These are phyloP conservation scores for Diutina ranongensis DNA, from an alignment of 1,139 yeast genomes.

Conservation along the genomic window DNA sequence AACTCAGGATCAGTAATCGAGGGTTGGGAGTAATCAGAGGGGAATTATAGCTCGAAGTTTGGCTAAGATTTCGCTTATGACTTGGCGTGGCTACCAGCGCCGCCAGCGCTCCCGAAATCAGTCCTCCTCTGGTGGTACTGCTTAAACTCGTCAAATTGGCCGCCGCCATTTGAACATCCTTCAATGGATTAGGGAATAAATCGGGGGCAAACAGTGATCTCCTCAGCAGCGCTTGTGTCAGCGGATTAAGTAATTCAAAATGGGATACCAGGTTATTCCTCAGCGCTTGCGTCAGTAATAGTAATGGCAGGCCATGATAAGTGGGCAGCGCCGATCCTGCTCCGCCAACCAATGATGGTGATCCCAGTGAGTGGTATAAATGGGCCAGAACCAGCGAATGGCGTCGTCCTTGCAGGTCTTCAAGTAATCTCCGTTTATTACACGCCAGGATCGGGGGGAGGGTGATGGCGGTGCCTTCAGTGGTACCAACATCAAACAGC, in stretches of 20 bases:
- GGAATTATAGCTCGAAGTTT: neutral
- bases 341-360: neutral
- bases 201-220: slow-evolving; percentile 29
- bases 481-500: slow-evolving; percentile 2
- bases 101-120: slow-evolving; percentile 5
- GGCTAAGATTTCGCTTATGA: slow-evolving; percentile 2
- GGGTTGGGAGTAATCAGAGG: slow-evolving; percentile 3
- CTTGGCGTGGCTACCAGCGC: slow-evolving; percentile 1
- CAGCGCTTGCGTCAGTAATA: slow-evolving; percentile 6
- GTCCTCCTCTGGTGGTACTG: neutral
- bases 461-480: slow-evolving; percentile 1
- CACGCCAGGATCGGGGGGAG: slow-evolving; percentile 5
- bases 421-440: slow-evolving; percentile 1
- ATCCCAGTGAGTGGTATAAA: neutral
- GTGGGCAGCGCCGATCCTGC: slow-evolving; percentile 27
- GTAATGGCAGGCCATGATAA: slow-evolving; percentile 8
- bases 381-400: slow-evolving; percentile 6
- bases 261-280: slow-evolving; percentile 28
- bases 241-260: slow-evolving; percentile 18
- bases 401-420: slow-evolving; percentile 6
- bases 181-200: slow-evolving; percentile 27
- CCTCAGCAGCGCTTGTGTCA: slow-evolving; percentile 18
- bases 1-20: slow-evolving; percentile 1
- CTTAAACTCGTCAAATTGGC: slow-evolving; percentile 1
- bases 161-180: slow-evolving; percentile 5